Conservation (phyloP, 345 rosid species). For the Balakata baccata region DNA sequence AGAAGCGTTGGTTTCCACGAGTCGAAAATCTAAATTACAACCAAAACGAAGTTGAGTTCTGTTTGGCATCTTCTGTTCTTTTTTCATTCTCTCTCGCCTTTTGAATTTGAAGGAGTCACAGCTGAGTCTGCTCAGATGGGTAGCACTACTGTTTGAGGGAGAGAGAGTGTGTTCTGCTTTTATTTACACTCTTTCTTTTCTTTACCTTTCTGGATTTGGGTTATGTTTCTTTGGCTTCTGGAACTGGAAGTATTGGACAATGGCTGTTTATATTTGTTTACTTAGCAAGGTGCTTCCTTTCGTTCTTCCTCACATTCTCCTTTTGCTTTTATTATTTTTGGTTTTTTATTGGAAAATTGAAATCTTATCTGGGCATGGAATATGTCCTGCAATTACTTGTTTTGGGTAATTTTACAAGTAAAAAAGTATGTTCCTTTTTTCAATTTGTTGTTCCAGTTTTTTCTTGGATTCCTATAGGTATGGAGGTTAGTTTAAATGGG, state of each 20-base stretch:
- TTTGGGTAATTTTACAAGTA: background rate
- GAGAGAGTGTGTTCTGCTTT: background rate
- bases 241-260: constrained; percentile 24
- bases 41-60: background rate
- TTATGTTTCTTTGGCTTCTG: constrained; percentile 19
- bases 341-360: background rate
- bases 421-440: background rate
- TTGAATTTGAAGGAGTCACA: background rate
- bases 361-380: constrained; percentile 10
- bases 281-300: constrained; percentile 46
- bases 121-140: background rate
- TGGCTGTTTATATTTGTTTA: constrained; percentile 65
- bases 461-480: constrained; percentile 8
- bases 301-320: background rate
- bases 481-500: background rate
- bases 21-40: background rate
- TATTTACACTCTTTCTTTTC: background rate
- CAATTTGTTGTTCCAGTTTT: background rate
- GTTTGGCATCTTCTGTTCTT: constrained; percentile 6
- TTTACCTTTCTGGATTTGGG: background rate
- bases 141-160: background rate
- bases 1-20: constrained; percentile 1
- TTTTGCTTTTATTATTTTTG: background rate
- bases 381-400: background rate
- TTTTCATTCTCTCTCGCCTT: background rate